Base-by-base conservation (phyloP, 352 stramenopile species). In the Saprolegnia diclina region DNA sequence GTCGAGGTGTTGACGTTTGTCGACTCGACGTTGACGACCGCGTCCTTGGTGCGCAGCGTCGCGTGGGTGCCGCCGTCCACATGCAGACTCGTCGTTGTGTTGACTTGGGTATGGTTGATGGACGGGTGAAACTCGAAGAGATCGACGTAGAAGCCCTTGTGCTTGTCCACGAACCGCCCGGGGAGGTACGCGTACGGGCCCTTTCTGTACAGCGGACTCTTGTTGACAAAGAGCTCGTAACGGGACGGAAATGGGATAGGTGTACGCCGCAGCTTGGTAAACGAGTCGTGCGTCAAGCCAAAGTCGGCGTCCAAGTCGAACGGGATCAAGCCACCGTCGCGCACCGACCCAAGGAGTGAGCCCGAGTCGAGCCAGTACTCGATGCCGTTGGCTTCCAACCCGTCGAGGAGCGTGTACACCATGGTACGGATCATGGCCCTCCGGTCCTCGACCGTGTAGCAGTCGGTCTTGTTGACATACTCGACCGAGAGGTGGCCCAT, bases 341-440 rank as follows among this genome's bases (percentile, higher is more conserved):
- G 82, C 37, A 90, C 77, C 37, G 90, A 76, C 38, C 84, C 82
- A 18, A 91, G 71, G 4, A 92, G 73, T 56, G 84, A 90, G 62
- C 84, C 82, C 71, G 90, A 90, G 77, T 92, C 84, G 22, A 92
- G 79, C 84, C 84, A 92, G 62, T 90, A 92, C 76, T 92, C 79
- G 72, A 92, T 56, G 40, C 81, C 73, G 73, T 91, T 78, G 40
- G 65, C 22, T 9, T 44, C 69, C 22, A 76, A 76, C 40, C 72
- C 57, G 18, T 64, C 52, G 5, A 64, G 65, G 0, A 68, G 55
- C 7, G 44, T 69, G 53, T 76, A 54, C 19, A 77, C 67, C 56
- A 78, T 63, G 14, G 75, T 59, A 14, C 57, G 35, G 57, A 80
- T 63, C 55, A 76, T 78, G 22, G 65, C 21, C 35, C 71, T 66